phyloP scores from a whole-genome alignment of 2,329 filamentous ascomycete species.

The Orbilia quercus region DNA sequence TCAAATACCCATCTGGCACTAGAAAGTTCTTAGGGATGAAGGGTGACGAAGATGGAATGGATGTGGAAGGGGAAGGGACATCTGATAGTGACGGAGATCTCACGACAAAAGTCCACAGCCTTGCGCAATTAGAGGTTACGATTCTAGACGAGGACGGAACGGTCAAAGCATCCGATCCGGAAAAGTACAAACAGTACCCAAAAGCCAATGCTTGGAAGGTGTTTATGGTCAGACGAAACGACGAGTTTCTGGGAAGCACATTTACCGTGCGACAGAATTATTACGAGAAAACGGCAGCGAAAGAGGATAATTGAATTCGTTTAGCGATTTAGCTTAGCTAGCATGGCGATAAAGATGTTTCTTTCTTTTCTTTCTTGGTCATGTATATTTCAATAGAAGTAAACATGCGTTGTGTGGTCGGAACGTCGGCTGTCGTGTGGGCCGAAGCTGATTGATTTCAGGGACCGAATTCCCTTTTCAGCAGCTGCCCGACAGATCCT shows the following conservation, averaged over 20 bases:
- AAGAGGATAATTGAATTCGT: neutral
- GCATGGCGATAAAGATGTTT: neutral
- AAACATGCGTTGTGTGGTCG: constrained; percentile 42
- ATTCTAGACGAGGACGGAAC: constrained; percentile 53
- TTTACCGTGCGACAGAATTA: constrained; percentile 48
- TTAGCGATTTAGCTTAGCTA: neutral
- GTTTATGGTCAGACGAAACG: constrained; percentile 46
- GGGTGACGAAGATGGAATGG: constrained; percentile 1
- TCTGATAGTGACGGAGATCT: constrained; percentile 15
- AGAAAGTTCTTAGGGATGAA: constrained; percentile 28
- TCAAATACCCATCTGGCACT: constrained; percentile 31
- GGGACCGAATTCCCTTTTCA: constrained; percentile 47
- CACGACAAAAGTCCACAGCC: constrained; percentile 33
- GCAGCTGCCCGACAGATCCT: constrained; percentile 6
- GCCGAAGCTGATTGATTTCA: constrained; percentile 23
- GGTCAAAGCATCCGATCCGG: constrained; percentile 40
- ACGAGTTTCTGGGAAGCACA: constrained; percentile 49
- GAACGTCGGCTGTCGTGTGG: constrained; percentile 52
- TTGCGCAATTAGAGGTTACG: constrained; percentile 46
- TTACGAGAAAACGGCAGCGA: constrained; percentile 45
- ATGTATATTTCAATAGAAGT: neutral
- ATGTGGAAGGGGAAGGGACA: constrained; percentile 10
- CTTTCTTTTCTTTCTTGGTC: neutral
- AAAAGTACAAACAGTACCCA: constrained; percentile 53
- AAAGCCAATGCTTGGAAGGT: constrained; percentile 47